Conservation (phyloP, 2,329 filamentous ascomycete species). For the Fusarium sp. region DNA sequence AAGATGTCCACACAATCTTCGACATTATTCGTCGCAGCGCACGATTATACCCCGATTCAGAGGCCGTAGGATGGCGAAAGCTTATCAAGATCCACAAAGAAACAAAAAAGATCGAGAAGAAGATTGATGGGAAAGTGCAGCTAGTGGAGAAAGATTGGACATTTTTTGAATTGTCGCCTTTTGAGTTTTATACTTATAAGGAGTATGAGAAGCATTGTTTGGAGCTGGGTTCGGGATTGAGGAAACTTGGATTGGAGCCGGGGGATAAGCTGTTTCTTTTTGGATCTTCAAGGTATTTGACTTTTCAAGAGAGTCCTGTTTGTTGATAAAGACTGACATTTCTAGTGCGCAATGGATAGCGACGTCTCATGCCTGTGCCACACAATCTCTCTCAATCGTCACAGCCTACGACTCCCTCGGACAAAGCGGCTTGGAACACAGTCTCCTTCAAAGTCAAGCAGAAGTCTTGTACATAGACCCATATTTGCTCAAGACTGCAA, state of each 20-base stretch:
- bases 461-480: constrained; percentile 89
- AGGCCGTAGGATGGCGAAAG: constrained; percentile 75
- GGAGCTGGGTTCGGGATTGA: constrained; percentile 76
- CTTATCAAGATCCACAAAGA: constrained; percentile 82
- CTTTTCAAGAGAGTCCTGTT: too few species aligned
- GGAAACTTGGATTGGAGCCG: constrained; percentile 75
- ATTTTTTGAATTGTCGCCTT: constrained; percentile 84
- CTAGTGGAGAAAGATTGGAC: constrained; percentile 91
- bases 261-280: constrained; percentile 81
- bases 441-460: constrained; percentile 82
- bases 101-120: constrained; percentile 87
- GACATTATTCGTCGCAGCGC: constrained; percentile 80
- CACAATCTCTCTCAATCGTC: constrained; percentile 89
- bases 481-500: constrained; percentile 73
- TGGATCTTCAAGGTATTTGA: constrained; percentile 74
- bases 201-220: constrained; percentile 79
- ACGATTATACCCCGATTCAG: constrained; percentile 67
- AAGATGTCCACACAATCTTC: constrained; percentile 79
- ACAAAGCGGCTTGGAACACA: constrained; percentile 84
- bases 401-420: constrained; percentile 95
- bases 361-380: constrained; percentile 79
- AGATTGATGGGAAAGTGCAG: constrained; percentile 79
- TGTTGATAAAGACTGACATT: too few species aligned
- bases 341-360: constrained; percentile 82
- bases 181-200: constrained; percentile 78